Base-by-base conservation (phyloP, 164 flowering plant genomes). In the Cinnamomum chago region DNA sequence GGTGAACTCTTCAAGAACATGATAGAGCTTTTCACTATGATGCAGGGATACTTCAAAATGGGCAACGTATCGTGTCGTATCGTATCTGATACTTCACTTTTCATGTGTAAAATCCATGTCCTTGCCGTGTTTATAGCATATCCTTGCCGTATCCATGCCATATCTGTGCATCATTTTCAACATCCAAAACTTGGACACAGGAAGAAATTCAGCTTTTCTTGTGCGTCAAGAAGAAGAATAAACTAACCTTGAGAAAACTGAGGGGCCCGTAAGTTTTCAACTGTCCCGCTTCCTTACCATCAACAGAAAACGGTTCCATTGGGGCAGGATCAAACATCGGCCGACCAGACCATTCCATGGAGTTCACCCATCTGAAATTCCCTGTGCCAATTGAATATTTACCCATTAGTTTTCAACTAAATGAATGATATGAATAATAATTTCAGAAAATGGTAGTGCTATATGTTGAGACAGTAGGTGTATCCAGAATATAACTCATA, bases 321-420 rank as follows among this genome's bases (percentile, higher is more conserved):
- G 65, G 70, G 68, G 76, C 66, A 18, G 33, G 35, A 68, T 30
- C 71, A 66, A 74, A 74, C 76, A 52, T 74, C 55, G 67, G 30
- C 66, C 68, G 71, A 74, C 76, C 71, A n/a, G 76, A 74, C 76
- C 76, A 74, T 74, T 74, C 71, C 76, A 74, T 74, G 51, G 76
- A 22, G 66, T 74, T 74, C n/a, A 74, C 76, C 76, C 76, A 74
- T 35, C 76, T 55, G 17, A 51, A 74, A 58, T 74, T 74, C 23
- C 76, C 76, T 74, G 60, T 30, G 58, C 22, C 10, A 40, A 47
- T 17, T 27, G 1, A 25, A 64, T 25, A 24, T 13, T 64, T 64
- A 64, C 14, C 67, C 9, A 64, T 64, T 25, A 64, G 14, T 64
- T 25, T 23, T 64, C 30, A n/a, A 64, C 30, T 2, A 14, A 23